Evolutionary conservation across 2,329 filamentous ascomycete species (phyloP), one percentile per base, ranked within the genome.

Genomic region (Penicillium nordicum): DNA sequence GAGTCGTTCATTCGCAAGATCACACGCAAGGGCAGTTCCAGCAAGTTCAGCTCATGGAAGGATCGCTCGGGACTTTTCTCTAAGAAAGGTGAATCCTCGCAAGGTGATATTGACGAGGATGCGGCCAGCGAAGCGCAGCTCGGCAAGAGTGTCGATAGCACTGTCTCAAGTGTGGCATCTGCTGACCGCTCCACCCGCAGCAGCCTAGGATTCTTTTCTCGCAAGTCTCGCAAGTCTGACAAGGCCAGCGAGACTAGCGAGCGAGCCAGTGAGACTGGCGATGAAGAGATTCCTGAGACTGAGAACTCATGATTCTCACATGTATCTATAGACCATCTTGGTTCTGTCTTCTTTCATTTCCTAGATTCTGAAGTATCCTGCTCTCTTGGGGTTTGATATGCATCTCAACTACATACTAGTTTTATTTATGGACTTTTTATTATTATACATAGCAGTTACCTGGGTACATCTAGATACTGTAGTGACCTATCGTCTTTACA

Each of bases 1-100:
- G 78, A 79, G 57, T 79, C 78, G 8, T 78, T 81, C 51, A 80
- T 81, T 57, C 78, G 78, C 54, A 80, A 79, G 59, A 77, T 81
- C 53, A 80, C 78, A 8, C 76, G 79, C 50, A 81, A 80, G 59
- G 75, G 78, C 48, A 79, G 76, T 62, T 79, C 77, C 11, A 75
- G 77, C 69, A 81, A 79, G 58, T 80, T 80, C 64, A 79, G 78
- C 47, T 77, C 77, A 14, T 81, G 79, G 79, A 80, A 80, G 64
- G 78, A 80, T 53, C 76, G 78, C 38, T 73, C 73, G 8, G 72
- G 75, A 11, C 61, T 80, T 7, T 80, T 80, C 58, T 78, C 73
- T 42, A 78, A 77, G 62, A 78, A 76, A 62, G 74, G 71, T 32
- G 75, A 78, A 46, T 66, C 75, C 18, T 69, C 72, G 18, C 72